These are phyloP conservation scores for Agrostemma githago DNA, from an alignment of 148 eudicot genomes.

Conservation along the genomic window DNA sequence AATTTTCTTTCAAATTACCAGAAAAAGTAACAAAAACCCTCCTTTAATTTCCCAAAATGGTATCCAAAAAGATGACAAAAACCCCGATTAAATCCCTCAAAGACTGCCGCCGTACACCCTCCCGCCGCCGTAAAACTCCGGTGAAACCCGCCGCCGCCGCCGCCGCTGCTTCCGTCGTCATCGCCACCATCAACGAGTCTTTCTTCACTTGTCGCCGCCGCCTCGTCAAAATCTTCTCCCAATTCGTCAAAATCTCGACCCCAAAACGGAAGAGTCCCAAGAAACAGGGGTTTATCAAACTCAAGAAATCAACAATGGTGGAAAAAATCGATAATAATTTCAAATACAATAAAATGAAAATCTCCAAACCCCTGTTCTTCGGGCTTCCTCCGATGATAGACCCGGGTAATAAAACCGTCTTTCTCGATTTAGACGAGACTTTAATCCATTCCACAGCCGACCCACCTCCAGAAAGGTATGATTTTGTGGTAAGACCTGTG, in stretches of 20 bases:
- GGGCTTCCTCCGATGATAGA: constrained; percentile 39
- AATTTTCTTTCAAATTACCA: not conserved
- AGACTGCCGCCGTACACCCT: constrained; percentile 27
- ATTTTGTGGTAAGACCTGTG: constrained; percentile 60
- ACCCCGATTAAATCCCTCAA: constrained; percentile 60
- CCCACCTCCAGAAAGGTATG: constrained; percentile 42
- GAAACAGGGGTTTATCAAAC: constrained; percentile 43
- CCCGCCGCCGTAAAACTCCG: constrained; percentile 32
- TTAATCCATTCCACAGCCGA: constrained; percentile 58
- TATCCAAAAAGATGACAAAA: constrained; percentile 51
- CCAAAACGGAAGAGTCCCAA: constrained; percentile 40
- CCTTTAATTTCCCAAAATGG: constrained; percentile 39
- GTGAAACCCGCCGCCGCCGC: constrained; percentile 35
- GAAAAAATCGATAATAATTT: too few relatives aligned
- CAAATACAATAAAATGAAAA: too few relatives aligned
- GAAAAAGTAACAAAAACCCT: not conserved
- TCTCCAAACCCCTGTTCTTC: constrained; percentile 41
- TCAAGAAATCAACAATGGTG: constrained; percentile 23
- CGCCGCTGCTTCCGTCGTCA: constrained; percentile 39
- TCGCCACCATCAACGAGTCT: constrained; percentile 51
- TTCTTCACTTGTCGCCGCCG: constrained; percentile 64
- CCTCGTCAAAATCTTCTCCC: constrained; percentile 67
- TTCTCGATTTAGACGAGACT: constrained; percentile 84
- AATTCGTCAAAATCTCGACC: constrained; percentile 47
- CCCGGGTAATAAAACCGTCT: constrained; percentile 36